Evolutionary conservation across 2,329 filamentous ascomycete genomes (phyloP), one percentile per base, ranked within the genome.

Genomic region (Amylocarpus encephaloides): DNA sequence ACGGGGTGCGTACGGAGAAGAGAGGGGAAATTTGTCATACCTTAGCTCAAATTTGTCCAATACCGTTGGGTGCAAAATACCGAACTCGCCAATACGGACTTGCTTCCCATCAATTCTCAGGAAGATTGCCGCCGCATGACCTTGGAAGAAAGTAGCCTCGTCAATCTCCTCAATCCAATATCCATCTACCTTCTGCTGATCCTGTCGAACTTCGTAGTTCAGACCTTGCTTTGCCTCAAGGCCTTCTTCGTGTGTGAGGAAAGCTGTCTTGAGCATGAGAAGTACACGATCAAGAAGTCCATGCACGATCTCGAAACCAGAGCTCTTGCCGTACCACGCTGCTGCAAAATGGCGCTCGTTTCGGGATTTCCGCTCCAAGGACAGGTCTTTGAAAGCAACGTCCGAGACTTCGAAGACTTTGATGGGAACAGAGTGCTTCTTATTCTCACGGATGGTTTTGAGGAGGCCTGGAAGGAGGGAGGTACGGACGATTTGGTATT

Each of bases 321-420:
- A 90, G 3, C 83, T 88, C 77, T 93, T 95, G 65, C 91, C 91
- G 70, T 92, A 96, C 79, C 86, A 95, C 1, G 90, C 91, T 9
- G 91, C 93, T n/a, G 88, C 89, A 68, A 95, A 97, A 72, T 95
- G 92, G 49, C 92, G 78, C 75, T 96, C 88, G 68, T 98, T 98
- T 59, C 89, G 82, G 60, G 83, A 86, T 73, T 90, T 89, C 58
- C 93, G 82, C 77, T 98, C 93, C 42, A 83, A 70, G 12, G 74
- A 75, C 55, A 84, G 71, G 63, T 95, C 92, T 72, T 97, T 95
- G 76, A 95, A 88, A 29, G 87, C 90, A 16, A 96, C 87, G 64
- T 97, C 92, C 54, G 86, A 85, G 51, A 88, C 86, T 71, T 96
- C 91, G 67, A 94, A 95, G 66, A 96, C 85, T 74, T 89, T 90